phyloP scores from a whole-genome alignment of 345 rosid species.

The Eucalyptus tenuipes region DNA sequence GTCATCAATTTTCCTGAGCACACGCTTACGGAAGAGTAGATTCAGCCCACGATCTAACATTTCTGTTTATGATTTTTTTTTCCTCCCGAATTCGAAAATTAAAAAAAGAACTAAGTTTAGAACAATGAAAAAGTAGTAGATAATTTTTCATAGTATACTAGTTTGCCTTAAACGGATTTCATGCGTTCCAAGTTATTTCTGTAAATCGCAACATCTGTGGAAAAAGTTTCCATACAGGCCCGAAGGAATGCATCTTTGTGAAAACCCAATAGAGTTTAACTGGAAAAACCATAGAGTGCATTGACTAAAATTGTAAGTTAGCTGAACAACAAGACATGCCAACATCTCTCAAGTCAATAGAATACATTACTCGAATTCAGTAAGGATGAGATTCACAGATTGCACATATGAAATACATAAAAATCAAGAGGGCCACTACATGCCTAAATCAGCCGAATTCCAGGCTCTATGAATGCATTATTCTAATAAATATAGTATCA shows the following conservation, averaged over 20 bases:
- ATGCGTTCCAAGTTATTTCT: neutral
- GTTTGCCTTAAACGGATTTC: neutral
- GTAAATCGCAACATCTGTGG: neutral
- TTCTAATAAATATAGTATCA: neutral
- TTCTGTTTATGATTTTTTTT: neutral
- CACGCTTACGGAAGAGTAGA: neutral
- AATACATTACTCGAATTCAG: neutral
- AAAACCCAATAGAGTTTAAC: neutral
- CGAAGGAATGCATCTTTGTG: neutral
- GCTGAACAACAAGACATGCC: neutral
- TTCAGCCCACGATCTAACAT: neutral
- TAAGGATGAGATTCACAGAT: neutral
- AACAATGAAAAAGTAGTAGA: neutral
- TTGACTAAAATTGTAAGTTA: neutral
- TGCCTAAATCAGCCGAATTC: neutral
- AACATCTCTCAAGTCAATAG: neutral
- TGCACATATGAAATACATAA: neutral
- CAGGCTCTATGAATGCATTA: neutral
- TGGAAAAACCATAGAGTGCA: neutral
- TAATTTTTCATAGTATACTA: neutral
- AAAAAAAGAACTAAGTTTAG: accelerated
- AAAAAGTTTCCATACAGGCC: neutral
- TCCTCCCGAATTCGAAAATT: neutral
- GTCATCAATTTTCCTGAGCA: neutral
- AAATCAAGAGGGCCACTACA: neutral